Percentiles rank a stretch among this genome's conserved stretches.
phyloP scores from a whole-genome alignment of 345 rosid species.

The Dovyalis caffra region DNA sequence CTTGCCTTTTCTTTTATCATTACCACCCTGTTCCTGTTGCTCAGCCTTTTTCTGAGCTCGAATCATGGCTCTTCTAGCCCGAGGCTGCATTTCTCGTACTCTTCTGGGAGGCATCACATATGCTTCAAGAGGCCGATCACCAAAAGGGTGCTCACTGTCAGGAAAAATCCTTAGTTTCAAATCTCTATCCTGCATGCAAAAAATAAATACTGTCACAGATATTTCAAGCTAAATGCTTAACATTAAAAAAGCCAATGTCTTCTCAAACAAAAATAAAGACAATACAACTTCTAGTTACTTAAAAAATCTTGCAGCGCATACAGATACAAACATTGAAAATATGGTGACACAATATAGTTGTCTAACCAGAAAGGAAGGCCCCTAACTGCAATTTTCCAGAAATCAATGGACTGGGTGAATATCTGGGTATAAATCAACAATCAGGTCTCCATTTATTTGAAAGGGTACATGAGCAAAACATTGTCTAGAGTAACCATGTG shows the following conservation, averaged over 20 bases:
- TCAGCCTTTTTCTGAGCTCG: constrained; percentile 88
- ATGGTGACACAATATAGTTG: background rate
- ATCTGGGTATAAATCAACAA: background rate
- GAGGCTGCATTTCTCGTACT: constrained; percentile 89
- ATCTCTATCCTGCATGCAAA: constrained; percentile 77
- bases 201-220: background rate
- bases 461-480: background rate
- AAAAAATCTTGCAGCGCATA: background rate
- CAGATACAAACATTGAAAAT: no score
- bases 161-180: constrained; percentile 87
- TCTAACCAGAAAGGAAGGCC: background rate
- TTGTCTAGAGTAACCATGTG: background rate
- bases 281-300: background rate
- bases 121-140: constrained; percentile 67
- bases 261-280: no score
- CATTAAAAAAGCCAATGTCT: background rate
- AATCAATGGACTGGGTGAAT: background rate
- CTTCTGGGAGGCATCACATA: constrained; percentile 77
- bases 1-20: constrained; percentile 47
- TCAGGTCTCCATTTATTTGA: background rate
- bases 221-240: background rate
- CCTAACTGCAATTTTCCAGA: background rate
- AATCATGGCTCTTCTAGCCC: constrained; percentile 86
- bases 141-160: constrained; percentile 80
- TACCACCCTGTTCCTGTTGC: constrained; percentile 46